Conservation (phyloP, 164 flowering plant genomes). For the Vitis cinerea region DNA sequence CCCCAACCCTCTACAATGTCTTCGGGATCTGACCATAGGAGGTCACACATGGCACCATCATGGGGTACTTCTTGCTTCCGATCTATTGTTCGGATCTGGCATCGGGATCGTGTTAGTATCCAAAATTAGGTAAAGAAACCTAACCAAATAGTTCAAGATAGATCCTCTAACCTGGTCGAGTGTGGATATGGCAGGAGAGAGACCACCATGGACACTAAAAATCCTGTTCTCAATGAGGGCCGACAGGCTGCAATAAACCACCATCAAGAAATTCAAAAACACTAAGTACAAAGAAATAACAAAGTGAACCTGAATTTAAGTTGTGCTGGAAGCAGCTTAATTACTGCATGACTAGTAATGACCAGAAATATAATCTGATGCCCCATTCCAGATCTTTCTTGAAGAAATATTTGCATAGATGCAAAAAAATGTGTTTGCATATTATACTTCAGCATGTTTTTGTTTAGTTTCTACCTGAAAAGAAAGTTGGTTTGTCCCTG, state of each 20-base stretch:
- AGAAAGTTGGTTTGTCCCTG: too few species aligned
- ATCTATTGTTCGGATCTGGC: constrained; percentile 91
- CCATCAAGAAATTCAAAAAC: not conserved
- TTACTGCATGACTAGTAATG: too few species aligned
- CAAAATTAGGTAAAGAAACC: not conserved
- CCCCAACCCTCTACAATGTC: constrained; percentile 99
- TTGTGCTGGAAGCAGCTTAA: constrained; percentile 2
- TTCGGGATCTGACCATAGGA: constrained; percentile 99
- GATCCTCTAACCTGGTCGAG: constrained; percentile 77
- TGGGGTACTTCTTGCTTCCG: constrained; percentile 99
- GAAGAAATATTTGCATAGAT: too few species aligned
- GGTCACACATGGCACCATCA: constrained; percentile 99
- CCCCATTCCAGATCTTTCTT: too few species aligned
- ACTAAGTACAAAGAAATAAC: not conserved
- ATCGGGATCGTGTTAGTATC: constrained; percentile 16
- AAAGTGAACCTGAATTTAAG: not conserved
- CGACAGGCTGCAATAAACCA: constrained; percentile 61
- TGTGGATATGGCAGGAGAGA: constrained; percentile 90
- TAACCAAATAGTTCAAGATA: not conserved
- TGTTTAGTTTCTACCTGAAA: not conserved
- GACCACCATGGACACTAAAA: constrained; percentile 98
- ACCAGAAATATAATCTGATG: too few species aligned
- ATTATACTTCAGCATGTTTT: not conserved
- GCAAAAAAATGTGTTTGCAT: too few species aligned
- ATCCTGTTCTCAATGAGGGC: constrained; percentile 96